Percentiles rank a stretch among this genome's conserved stretches.
phyloP scores from a whole-genome alignment of 371 early-diverging fungal species.

The Mortierella sp. region DNA sequence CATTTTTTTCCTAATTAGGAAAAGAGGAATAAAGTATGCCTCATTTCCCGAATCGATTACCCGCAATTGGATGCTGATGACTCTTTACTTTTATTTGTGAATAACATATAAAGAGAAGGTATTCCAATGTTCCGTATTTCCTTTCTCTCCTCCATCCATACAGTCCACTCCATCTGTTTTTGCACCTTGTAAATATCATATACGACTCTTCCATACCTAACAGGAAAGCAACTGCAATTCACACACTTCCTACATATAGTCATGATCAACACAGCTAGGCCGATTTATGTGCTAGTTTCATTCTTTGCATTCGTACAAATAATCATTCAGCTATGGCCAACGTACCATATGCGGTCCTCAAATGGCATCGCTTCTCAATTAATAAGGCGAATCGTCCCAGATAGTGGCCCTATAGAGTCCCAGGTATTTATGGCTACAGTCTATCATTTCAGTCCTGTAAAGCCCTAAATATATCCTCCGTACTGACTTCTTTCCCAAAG shows the following conservation, averaged over 20 bases:
- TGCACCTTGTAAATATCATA: neutral
- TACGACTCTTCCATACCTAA: neutral
- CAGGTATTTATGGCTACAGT: slow-evolving; percentile 4
- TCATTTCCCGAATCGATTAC: neutral
- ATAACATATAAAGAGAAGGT: neutral
- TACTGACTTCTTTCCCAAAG: slow-evolving; percentile 24
- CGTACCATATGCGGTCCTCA: slow-evolving; percentile 4
- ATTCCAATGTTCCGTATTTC: too few relatives aligned
- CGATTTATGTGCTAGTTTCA: slow-evolving; percentile 26
- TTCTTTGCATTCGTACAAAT: slow-evolving; percentile 34
- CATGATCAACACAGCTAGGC: slow-evolving; percentile 17
- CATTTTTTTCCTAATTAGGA: slow-evolving; percentile 17
- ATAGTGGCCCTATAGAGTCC: neutral
- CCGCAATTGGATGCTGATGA: neutral
- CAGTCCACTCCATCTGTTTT: neutral
- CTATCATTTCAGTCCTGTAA: neutral
- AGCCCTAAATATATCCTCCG: too few relatives aligned
- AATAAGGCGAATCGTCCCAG: slow-evolving; percentile 21
- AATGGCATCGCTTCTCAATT: slow-evolving; percentile 1
- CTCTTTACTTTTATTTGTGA: neutral
- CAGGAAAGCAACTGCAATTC: neutral
- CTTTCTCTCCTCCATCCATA: too few relatives aligned
- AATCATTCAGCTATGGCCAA: slow-evolving; percentile 22
- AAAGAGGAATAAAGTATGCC: neutral
- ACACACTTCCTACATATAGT: neutral